Conservation (phyloP, 345 rosid genomes). For the Eucalyptus lansdowneana region DNA sequence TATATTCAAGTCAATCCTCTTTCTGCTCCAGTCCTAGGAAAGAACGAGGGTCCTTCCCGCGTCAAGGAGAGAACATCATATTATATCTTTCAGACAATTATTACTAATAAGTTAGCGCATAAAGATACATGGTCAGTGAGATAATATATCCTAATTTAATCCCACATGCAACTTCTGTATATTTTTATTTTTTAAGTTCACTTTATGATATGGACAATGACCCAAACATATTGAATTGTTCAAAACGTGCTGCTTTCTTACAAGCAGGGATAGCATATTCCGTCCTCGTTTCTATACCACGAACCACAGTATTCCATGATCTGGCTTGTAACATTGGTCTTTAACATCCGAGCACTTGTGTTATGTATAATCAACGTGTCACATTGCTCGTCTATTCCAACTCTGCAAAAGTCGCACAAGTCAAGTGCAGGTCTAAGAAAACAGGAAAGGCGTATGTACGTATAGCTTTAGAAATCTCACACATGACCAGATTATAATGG, state of each 20-base stretch:
- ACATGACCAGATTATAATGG: not conserved
- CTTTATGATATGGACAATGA: not conserved
- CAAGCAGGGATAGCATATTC: not conserved
- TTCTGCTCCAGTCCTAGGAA: not conserved
- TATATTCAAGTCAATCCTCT: not conserved
- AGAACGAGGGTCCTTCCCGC: not conserved
- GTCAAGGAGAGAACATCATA: not conserved
- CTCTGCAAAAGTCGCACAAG: not conserved
- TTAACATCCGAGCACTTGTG: not conserved
- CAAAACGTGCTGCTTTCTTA: not conserved
- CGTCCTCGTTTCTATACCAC: not conserved
- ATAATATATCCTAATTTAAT: not conserved
- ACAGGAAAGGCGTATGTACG: not conserved
- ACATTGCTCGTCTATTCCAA: not conserved
- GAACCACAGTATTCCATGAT: not conserved
- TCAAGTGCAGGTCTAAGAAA: not conserved
- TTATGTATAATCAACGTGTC: not conserved
- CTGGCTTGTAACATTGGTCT: not conserved
- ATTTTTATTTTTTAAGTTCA: not conserved
- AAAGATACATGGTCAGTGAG: not conserved
- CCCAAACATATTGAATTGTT: not conserved
- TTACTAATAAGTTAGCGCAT: not conserved
- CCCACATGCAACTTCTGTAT: not conserved
- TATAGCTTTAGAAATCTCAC: not conserved
- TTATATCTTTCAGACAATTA: not conserved